These are phyloP conservation scores for Boletus rufocinnamomeus DNA, from an alignment of 768 basidiomycete genomes.

Conservation along the genomic window DNA sequence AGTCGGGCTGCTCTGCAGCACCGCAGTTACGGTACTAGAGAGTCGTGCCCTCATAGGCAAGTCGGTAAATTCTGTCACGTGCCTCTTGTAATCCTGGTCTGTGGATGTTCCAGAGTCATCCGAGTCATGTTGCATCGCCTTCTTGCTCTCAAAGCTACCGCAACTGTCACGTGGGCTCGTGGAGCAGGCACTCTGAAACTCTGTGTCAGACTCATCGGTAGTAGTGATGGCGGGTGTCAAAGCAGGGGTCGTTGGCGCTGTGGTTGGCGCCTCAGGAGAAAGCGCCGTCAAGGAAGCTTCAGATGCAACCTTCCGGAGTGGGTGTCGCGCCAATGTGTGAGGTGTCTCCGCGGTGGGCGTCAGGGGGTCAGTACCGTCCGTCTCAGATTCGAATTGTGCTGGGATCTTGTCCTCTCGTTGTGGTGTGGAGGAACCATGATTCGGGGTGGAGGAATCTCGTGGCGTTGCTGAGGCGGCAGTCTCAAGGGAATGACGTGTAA, in stretches of 20 bases:
- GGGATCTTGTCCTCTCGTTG: conserved; percentile 38
- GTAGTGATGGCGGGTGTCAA: conserved; percentile 39
- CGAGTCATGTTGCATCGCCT: conserved; percentile 26
- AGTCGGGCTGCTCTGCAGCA: conserved; percentile 41
- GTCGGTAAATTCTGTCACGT: conserved; percentile 38
- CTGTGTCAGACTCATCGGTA: conserved; percentile 79
- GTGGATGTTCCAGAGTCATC: conserved; percentile 35
- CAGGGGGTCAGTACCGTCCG: conserved; percentile 21
- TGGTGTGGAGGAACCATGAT: conserved; percentile 29
- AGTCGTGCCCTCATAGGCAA: conserved; percentile 53
- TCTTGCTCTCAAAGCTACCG: conserved; percentile 44
- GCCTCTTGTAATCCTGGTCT: conserved; percentile 31
- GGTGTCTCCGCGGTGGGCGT: conserved; percentile 36
- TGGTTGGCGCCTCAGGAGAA: conserved; percentile 24
- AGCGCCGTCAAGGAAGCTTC: conserved; percentile 32
- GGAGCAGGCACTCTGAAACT: conserved; percentile 87
- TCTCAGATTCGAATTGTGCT: conserved; percentile 44
- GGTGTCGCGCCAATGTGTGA: conserved; percentile 8
- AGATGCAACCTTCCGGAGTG: conserved; percentile 38
- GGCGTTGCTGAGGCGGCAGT: conserved; percentile 30
- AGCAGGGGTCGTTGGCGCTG: conserved; percentile 39
- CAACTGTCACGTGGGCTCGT: conserved; percentile 71
- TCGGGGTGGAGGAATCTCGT: conserved; percentile 28
- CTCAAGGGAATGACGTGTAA: conserved; percentile 29
- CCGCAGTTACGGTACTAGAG: conserved; percentile 55